Evolutionary conservation across 2,329 filamentous ascomycete species (phyloP).

Genomic region (Rhexocercosporidium sp.): DNA sequence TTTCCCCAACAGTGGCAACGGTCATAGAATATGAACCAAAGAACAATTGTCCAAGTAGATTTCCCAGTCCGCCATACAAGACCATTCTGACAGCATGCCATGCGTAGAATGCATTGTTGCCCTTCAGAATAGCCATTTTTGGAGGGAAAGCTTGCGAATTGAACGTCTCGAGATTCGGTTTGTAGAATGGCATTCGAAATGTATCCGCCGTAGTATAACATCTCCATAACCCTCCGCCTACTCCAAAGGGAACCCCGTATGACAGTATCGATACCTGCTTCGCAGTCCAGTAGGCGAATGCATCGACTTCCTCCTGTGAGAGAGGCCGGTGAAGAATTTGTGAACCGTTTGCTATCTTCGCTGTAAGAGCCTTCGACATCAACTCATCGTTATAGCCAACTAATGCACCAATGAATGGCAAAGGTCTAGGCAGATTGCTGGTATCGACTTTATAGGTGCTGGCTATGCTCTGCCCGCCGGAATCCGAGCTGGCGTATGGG

Average conservation of each 20-base stretch:
- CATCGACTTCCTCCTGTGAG: conserved; percentile 38
- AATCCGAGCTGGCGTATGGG: conserved; percentile 30
- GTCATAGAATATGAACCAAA: conserved; percentile 36
- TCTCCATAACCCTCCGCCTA: conserved; percentile 35
- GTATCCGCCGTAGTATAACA: conserved; percentile 29
- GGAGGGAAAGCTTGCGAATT: conserved; percentile 29
- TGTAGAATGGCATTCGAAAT: conserved; percentile 40
- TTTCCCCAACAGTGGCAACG: conserved; percentile 34
- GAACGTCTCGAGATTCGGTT: conserved; percentile 38
- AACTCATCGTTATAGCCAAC: conserved; percentile 31
- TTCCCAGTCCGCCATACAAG: conserved; percentile 34
- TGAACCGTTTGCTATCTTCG: conserved; percentile 13
- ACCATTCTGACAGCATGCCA: conserved; percentile 36
- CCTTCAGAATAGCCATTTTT: conserved; percentile 24
- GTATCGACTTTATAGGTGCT: conserved; percentile 27
- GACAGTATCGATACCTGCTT: conserved; percentile 38
- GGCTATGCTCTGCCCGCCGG: not conserved
- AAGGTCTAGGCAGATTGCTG: conserved; percentile 32
- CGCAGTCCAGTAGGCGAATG: conserved; percentile 36
- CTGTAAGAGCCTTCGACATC: conserved; percentile 7
- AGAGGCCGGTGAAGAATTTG: conserved; percentile 30
- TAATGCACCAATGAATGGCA: conserved; percentile 35
- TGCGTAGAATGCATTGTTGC: conserved; percentile 21
- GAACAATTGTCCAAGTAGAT: conserved; percentile 29
- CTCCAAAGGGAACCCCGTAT: conserved; percentile 33